phyloP scores from a whole-genome alignment of 768 basidiomycete genomes.

The Psilocybe cyanescens region DNA sequence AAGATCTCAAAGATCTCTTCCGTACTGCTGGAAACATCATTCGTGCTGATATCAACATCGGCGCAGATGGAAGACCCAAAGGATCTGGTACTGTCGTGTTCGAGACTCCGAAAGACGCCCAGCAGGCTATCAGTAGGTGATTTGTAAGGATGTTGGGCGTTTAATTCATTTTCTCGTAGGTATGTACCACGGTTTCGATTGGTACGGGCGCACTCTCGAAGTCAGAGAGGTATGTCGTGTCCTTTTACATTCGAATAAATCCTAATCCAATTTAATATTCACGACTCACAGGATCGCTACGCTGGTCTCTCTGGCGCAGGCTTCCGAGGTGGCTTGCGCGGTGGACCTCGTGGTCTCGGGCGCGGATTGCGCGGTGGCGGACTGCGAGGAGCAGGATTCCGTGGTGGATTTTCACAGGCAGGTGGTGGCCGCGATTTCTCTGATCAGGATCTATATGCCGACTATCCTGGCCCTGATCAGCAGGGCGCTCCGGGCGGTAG shows the following conservation, averaged over 20 bases:
- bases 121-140: constrained; percentile 87
- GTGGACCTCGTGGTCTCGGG: constrained; percentile 51
- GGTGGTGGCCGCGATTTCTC: constrained; percentile 79
- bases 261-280: neutral
- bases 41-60: constrained; percentile 94
- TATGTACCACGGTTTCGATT: constrained; percentile 98
- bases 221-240: constrained; percentile 79
- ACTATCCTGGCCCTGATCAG: constrained; percentile 89
- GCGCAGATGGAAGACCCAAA: constrained; percentile 90
- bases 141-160: neutral
- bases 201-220: constrained; percentile 95
- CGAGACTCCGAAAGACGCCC: constrained; percentile 88
- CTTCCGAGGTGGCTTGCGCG: constrained; percentile 63
- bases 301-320: constrained; percentile 81
- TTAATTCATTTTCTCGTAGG: constrained; percentile 42
- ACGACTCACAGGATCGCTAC: constrained; percentile 70
- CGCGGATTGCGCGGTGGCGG: constrained; percentile 33
- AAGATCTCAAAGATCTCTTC: constrained; percentile 97
- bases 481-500: constrained; percentile 40
- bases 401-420: constrained; percentile 46
- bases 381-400: constrained; percentile 55
- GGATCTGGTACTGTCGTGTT: constrained; percentile 98
- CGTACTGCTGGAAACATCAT: constrained; percentile 94
- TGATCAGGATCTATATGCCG: constrained; percentile 88
- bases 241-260: neutral